These are phyloP conservation scores for Neopestalotiopsis clavispora DNA, from an alignment of 2,329 filamentous ascomycete genomes.

Conservation along the genomic window DNA sequence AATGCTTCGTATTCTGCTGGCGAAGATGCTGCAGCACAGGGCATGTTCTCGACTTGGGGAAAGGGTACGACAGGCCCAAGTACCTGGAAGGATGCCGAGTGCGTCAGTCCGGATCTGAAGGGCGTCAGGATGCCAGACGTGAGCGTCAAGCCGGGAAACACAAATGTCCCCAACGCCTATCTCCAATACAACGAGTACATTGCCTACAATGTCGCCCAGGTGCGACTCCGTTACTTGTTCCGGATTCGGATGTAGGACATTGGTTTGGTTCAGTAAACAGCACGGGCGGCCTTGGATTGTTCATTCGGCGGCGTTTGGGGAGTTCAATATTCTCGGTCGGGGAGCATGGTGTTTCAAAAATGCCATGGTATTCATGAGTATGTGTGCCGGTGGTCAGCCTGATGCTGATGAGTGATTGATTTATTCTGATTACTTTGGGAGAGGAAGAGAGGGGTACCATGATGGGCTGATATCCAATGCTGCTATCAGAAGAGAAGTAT, in stretches of 20 bases:
- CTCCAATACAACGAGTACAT: conserved; percentile 78
- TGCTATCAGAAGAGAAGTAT: neutral
- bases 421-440: neutral
- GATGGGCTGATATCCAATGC: neutral
- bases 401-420: neutral
- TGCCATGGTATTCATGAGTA: neutral
- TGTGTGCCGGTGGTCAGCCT: neutral
- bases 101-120: conserved; percentile 66
- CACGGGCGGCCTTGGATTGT: neutral
- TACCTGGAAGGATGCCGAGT: conserved; percentile 77
- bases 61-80: conserved; percentile 67
- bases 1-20: conserved; percentile 66
- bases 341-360: neutral
- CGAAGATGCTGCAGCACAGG: conserved; percentile 62
- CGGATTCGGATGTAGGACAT: conserved; percentile 58
- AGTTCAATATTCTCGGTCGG: neutral
- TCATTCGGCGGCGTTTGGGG: neutral
- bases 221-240: conserved; percentile 73
- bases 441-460: neutral
- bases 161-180: conserved; percentile 47
- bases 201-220: conserved; percentile 70
- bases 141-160: conserved; percentile 49
- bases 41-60: conserved; percentile 72
- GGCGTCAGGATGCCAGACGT: conserved; percentile 72
- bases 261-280: neutral